These are phyloP conservation scores for Dactylellina leptospora DNA, from an alignment of 2,329 filamentous ascomycete species.

Conservation along the genomic window DNA sequence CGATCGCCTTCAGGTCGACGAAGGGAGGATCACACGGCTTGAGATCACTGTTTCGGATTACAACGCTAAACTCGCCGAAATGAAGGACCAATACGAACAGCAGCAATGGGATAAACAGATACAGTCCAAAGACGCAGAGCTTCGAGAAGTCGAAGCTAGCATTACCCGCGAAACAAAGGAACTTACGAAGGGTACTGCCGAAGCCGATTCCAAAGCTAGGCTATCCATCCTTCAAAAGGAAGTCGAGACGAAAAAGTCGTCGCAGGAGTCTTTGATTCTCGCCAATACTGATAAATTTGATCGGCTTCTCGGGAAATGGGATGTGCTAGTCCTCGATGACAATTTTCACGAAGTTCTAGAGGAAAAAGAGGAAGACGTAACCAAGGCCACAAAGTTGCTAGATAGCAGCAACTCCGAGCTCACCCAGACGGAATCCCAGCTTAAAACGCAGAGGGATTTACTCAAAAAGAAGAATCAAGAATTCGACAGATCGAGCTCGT, in stretches of 20 bases:
- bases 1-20: constrained; percentile 80
- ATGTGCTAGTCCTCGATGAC: constrained; percentile 73
- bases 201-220: constrained; percentile 82
- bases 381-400: constrained; percentile 49
- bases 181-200: constrained; percentile 80
- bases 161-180: constrained; percentile 79
- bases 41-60: constrained; percentile 75
- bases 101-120: constrained; percentile 77
- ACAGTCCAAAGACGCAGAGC: constrained; percentile 70
- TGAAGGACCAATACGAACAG: constrained; percentile 70
- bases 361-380: constrained; percentile 55
- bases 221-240: constrained; percentile 86
- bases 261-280: constrained; percentile 31
- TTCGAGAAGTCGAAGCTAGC: constrained; percentile 76
- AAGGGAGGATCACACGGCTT: constrained; percentile 80
- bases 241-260: constrained; percentile 70
- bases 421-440: constrained; percentile 41
- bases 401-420: constrained; percentile 47
- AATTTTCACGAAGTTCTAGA: constrained; percentile 68
- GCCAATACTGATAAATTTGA: constrained; percentile 73
- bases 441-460: constrained; percentile 59
- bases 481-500: constrained; percentile 61
- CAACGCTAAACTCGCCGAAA: constrained; percentile 70
- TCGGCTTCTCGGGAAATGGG: constrained; percentile 73
- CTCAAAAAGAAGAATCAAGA: constrained; percentile 68